Conservation (phyloP, 352 stramenopile species). For the Globisporangium emineosum region DNA sequence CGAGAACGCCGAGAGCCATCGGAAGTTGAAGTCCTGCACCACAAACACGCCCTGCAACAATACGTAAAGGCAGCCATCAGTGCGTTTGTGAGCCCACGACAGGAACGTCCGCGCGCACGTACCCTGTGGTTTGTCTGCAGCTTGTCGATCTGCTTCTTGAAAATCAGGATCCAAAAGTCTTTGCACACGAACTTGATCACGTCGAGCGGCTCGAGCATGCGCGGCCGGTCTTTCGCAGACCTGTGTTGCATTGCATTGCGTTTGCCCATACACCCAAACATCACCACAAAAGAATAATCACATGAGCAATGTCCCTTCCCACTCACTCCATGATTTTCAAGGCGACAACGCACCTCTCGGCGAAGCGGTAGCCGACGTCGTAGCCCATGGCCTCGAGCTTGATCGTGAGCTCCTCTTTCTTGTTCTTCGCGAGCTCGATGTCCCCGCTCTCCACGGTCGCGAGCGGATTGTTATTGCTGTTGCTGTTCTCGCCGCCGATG, state of each 20-base stretch:
- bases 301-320: background rate
- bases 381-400: conserved; percentile 87
- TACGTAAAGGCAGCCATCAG: no score
- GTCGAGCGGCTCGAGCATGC: conserved; percentile 90
- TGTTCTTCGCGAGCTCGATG: conserved; percentile 47
- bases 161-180: conserved; percentile 97
- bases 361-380: conserved; percentile 84
- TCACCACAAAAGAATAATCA: background rate
- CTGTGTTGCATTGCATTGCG: conserved; percentile 12
- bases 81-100: background rate
- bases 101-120: conserved; percentile 20
- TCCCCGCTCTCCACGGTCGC: conserved; percentile 24
- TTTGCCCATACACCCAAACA: background rate
- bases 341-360: conserved; percentile 40
- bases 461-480: conserved; percentile 10
- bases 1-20: conserved; percentile 88
- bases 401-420: conserved; percentile 73
- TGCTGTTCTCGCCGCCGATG: conserved; percentile 18
- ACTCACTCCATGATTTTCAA: background rate
- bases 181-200: conserved; percentile 99
- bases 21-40: conserved; percentile 94
- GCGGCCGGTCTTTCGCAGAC: conserved; percentile 63
- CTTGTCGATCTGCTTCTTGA: conserved; percentile 98
- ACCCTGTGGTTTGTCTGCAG: conserved; percentile 97
- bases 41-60: conserved; percentile 85